These are phyloP conservation scores for Ramalina intermedia DNA, from an alignment of 495 filamentous ascomycete genomes.

Conservation along the genomic window DNA sequence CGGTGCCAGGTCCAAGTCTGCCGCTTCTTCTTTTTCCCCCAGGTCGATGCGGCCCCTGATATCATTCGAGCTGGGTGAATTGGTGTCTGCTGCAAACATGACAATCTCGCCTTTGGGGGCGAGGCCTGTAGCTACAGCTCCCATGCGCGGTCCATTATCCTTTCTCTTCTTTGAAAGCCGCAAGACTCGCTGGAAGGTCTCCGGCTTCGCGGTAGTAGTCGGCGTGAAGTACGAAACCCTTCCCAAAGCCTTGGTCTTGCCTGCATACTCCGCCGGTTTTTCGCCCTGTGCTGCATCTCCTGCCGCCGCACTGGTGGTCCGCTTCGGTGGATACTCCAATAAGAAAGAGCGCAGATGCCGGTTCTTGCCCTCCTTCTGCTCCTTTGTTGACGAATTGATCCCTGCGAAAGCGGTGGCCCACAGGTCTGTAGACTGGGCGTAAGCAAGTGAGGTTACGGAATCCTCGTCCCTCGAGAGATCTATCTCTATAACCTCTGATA, in stretches of 20 bases:
- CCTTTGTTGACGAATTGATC: conserved; percentile 65
- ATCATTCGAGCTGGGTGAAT: conserved; percentile 39
- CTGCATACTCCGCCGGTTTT: conserved; percentile 14
- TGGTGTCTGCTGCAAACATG: conserved; percentile 52
- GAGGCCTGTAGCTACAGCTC: conserved; percentile 60
- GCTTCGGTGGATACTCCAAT: conserved; percentile 33
- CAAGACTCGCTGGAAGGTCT: conserved; percentile 66
- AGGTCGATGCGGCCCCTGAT: conserved; percentile 53
- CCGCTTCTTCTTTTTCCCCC: conserved; percentile 49
- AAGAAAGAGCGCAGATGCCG: conserved; percentile 75
- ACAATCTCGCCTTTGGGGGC: conserved; percentile 63
- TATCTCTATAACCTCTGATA: conserved; percentile 55
- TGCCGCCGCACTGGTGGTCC: conserved; percentile 21
- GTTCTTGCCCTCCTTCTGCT: conserved; percentile 65
- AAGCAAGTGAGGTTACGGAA: conserved; percentile 70
- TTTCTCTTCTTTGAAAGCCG: conserved; percentile 35
- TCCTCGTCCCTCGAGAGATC: conserved; percentile 81
- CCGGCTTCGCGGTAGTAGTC: conserved; percentile 33
- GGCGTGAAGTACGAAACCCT: conserved; percentile 47
- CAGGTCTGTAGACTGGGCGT: conserved; percentile 39
- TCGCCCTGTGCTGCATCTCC: conserved; percentile 5
- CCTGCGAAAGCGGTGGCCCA: conserved; percentile 60
- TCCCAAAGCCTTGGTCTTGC: conserved; percentile 20
- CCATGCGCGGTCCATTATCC: conserved; percentile 38
- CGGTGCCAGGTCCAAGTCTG: conserved; percentile 65